Evolutionary conservation across 345 rosid genomes (phyloP), one percentile per base, ranked within the genome.

Genomic region (Arabidopsis arenosa): DNA sequence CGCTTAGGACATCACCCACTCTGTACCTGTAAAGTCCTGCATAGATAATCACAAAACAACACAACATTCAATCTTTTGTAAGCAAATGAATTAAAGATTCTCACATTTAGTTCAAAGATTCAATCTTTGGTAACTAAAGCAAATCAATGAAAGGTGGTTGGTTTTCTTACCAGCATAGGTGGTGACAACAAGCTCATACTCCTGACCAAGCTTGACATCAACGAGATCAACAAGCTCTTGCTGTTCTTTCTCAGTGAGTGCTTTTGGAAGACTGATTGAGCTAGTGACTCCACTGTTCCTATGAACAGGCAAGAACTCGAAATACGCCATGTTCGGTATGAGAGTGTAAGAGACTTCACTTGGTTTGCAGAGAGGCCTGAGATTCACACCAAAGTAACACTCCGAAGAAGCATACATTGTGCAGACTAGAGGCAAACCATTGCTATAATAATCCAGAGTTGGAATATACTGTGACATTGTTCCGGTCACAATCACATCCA

Each of bases 381-480:
- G 89, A 80, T 93, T 93, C 72, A 93, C 87, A 15, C 98, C 98
- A 63, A 93, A 93, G 63, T 93, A 93, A 83, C 98, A 93, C 83
- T 93, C 98, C 4, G 97, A 92, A 13, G 98, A 94, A 32, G 97
- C 98, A 78, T 94, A 94, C 97, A 92, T 92, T 49, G 98, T 90
- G 79, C 97, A 94, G 35, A 94, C 97, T 30, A 94, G 85, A 59
- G 98, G 97, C 78, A 94, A 82, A 33, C 87, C 87, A 71, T 89
- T 86, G 81, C 97, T 94, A 37, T 92, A 90, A 71, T 84, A 90
- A 79, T 94, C 99, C 52, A 94, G 96, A 62, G 91, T 92, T 21
- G 95, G 97, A 63, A 94, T 94, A 26, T 94, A 94, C 75, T 94
- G 99, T 69, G 97, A 94, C 99, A 94, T 94, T 21, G 99, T 88